A percentile compares a stretch with the other conserved stretches of the same genome.
Conservation (phyloP, 371 early-diverging fungal genomes). For the Mucor plumbeus region DNA sequence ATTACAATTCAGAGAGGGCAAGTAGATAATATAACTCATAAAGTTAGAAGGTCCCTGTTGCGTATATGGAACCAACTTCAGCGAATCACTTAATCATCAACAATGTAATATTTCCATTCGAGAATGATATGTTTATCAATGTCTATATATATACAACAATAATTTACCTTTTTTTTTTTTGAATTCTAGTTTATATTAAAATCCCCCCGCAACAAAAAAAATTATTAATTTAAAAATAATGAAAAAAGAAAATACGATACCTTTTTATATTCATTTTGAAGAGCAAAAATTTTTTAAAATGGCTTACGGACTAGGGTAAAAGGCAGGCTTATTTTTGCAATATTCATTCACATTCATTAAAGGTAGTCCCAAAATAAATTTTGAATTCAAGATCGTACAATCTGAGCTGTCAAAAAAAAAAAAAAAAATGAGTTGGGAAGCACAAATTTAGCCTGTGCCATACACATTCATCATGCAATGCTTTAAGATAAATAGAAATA, state of each 20-base stretch:
- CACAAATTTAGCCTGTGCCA: not conserved
- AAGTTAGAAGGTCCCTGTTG: constrained; percentile 19
- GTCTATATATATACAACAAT: not conserved
- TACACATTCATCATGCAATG: constrained; percentile 6
- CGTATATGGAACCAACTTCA: constrained; percentile 24
- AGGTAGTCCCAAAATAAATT: constrained; percentile 4
- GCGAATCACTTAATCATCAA: constrained; percentile 25
- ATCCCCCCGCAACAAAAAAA: not conserved
- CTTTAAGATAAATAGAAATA: not conserved
- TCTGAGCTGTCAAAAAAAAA: not conserved
- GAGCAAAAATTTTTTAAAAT: not conserved
- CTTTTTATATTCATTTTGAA: not conserved
- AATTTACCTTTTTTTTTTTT: constrained; percentile 8
- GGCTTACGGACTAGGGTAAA: not conserved
- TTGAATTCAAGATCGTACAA: not conserved
- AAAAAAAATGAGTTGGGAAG: too few relatives aligned
- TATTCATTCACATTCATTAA: not conserved
- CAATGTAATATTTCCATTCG: not conserved
- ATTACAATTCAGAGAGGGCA: constrained; percentile 24
- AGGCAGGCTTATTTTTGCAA: too few relatives aligned
- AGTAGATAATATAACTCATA: constrained; percentile 20
- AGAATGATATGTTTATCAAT: constrained; percentile 1
- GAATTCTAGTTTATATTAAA: constrained; percentile 10
- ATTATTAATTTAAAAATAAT: not conserved
- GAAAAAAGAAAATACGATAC: not conserved